Evolutionary conservation across 2,329 filamentous ascomycete species (phyloP).

Genomic region (Phaeosphaeriaceae sp.): DNA sequence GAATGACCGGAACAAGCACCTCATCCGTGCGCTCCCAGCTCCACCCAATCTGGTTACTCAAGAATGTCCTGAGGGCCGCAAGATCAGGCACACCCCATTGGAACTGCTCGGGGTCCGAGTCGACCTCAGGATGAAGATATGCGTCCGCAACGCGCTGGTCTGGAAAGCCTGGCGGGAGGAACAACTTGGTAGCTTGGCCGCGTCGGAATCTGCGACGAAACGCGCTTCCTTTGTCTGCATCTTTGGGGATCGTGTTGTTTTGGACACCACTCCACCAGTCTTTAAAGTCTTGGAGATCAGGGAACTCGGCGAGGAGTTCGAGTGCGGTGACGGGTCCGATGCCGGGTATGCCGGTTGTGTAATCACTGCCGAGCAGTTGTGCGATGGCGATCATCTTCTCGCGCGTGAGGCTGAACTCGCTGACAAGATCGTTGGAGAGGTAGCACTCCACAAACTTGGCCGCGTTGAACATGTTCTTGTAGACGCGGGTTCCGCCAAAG

Average conservation of each 20-base stretch:
- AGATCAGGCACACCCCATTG: constrained; percentile 97
- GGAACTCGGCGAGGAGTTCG: constrained; percentile 92
- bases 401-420: constrained; percentile 87
- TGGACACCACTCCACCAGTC: constrained; percentile 90
- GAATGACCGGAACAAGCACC: constrained; percentile 91
- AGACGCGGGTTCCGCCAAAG: constrained; percentile 93
- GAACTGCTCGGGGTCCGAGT: constrained; percentile 77
- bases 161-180: constrained; percentile 82
- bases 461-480: constrained; percentile 99
- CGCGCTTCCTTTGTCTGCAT: constrained; percentile 59
- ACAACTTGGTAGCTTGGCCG: constrained; percentile 80
- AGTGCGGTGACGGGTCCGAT: constrained; percentile 94
- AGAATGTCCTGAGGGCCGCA: constrained; percentile 79
- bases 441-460: constrained; percentile 99
- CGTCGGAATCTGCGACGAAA: constrained; percentile 90
- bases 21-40: constrained; percentile 90
- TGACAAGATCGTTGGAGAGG: constrained; percentile 80
- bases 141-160: constrained; percentile 79
- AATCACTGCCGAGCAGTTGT: constrained; percentile 90
- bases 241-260: constrained; percentile 66
- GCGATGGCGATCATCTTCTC: constrained; percentile 87
- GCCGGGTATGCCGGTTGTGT: constrained; percentile 88
- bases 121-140: constrained; percentile 87
- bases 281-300: constrained; percentile 75
- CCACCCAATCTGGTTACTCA: constrained; percentile 96